Evolutionary conservation across 2,329 filamentous ascomycete genomes (phyloP).

Genomic region (Rhinocladiella similis): DNA sequence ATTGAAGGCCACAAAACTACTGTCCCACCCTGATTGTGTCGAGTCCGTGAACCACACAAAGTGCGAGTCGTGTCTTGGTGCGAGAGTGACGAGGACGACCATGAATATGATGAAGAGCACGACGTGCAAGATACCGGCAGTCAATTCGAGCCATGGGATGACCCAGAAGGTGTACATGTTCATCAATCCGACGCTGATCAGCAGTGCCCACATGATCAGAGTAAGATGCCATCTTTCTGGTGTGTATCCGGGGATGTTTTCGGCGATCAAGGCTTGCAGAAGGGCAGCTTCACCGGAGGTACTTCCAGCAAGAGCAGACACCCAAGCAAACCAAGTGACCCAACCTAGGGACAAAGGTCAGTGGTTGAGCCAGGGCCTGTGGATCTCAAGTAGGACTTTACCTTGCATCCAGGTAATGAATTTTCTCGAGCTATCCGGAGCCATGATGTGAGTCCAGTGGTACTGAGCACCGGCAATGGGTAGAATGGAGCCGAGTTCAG

Average conservation of each 20-base stretch:
- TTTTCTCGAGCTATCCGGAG: constrained; percentile 31
- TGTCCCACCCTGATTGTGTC: constrained; percentile 37
- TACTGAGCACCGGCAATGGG: constrained; percentile 46
- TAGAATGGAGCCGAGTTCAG: constrained; percentile 43
- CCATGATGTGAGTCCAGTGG: constrained; percentile 41
- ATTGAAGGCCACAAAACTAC: constrained; percentile 37
- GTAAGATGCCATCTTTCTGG: constrained; percentile 41
- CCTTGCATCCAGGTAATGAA: constrained; percentile 39
- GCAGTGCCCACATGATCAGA: constrained; percentile 40
- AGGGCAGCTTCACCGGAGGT: constrained; percentile 38
- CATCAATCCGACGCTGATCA: constrained; percentile 33
- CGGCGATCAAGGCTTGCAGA: constrained; percentile 36
- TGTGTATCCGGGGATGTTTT: constrained; percentile 36
- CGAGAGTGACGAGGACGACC: constrained; percentile 35
- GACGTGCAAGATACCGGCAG: constrained; percentile 38
- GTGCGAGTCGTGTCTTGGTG: constrained; percentile 34
- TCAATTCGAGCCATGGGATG: constrained; percentile 42
- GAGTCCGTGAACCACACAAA: constrained; percentile 36
- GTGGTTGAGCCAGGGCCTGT: neutral
- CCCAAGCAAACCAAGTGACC: constrained; percentile 46
- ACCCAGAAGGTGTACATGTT: constrained; percentile 37
- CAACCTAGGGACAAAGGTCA: constrained; percentile 30
- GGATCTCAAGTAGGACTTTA: constrained; percentile 14
- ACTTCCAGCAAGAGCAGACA: constrained; percentile 35
- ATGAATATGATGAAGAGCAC: constrained; percentile 40